Evolutionary conservation across 2,329 filamentous ascomycete genomes (phyloP).

Genomic region (Stemphylium lycopersici): DNA sequence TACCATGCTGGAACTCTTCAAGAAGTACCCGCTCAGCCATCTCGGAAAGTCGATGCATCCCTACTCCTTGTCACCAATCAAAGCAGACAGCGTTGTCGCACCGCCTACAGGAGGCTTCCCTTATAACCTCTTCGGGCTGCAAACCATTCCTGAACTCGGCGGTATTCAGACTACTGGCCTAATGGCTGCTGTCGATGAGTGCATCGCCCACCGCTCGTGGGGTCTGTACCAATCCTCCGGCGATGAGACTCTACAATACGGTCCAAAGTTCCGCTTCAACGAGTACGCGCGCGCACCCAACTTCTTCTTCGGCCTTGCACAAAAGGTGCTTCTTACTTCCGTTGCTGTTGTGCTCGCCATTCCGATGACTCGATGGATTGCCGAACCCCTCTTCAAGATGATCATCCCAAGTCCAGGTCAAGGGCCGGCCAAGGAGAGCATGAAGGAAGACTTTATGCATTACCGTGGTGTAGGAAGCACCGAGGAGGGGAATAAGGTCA

Average conservation of each 20-base stretch:
- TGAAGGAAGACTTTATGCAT: constrained; percentile 65
- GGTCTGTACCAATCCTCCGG: constrained; percentile 53
- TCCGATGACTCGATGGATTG: constrained; percentile 58
- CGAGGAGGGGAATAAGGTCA: constrained; percentile 58
- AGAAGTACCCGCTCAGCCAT: constrained; percentile 55
- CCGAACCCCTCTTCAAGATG: constrained; percentile 38
- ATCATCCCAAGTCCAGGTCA: constrained; percentile 38
- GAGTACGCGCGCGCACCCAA: constrained; percentile 62
- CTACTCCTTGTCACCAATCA: constrained; percentile 58
- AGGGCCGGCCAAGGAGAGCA: constrained; percentile 55
- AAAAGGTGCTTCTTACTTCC: constrained; percentile 58
- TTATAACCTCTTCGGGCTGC: constrained; percentile 58
- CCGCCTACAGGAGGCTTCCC: constrained; percentile 45
- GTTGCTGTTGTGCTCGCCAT: constrained; percentile 55
- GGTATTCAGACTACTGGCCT: constrained; percentile 63
- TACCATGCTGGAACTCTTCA: constrained; percentile 66
- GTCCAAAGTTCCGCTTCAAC: constrained; percentile 62
- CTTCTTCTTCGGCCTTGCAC: constrained; percentile 53
- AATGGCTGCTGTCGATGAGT: constrained; percentile 59
- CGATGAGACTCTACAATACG: constrained; percentile 54
- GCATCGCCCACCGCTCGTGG: constrained; percentile 66
- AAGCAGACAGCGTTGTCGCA: constrained; percentile 46
- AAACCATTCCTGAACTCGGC: constrained; percentile 63
- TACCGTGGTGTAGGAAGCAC: constrained; percentile 69
- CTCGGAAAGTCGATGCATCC: constrained; percentile 57